Evolutionary conservation across 306 rosid genomes (phyloP), one percentile per base, ranked within the genome.

Genomic region (Prinsepia uniflora): DNA sequence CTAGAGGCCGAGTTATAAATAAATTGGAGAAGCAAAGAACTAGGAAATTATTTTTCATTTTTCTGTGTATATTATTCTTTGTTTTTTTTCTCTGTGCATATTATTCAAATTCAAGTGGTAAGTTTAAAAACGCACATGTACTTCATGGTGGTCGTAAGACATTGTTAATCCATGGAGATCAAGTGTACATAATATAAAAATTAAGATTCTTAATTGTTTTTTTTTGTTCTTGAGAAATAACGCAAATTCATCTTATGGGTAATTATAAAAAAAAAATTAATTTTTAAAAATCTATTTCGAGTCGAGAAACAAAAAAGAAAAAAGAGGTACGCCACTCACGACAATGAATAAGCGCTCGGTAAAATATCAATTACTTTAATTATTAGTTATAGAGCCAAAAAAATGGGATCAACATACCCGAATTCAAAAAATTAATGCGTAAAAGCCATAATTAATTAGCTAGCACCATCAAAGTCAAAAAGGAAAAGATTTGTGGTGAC

Each of bases 81-180:
- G 13, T 6, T 18, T n/a, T 41, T 34, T 30, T 4, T 10, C 1
- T 20, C 36, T 30, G 20, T n/a, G 18, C 7, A 12, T 65, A 10
- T 65, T 44, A 10, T 65, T 22, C 44, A 64, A 2, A 64, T 42
- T 42, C 39, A 56, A 10, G 20, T 56, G 34, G 39, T 8, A 58
- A 58, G 5, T 19, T 30, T 2, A 18, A 18, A 61, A 61, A 9
- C 2, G n/a, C 36, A n/a, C 44, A 53, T 56, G 48, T 43, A 73
- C 50, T 79, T 57, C 78, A 68, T 70, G 66, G 54, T 53, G 42
- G 80, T 78, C 86, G 84, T 72, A 81, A 83, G 88, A 80, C 84
- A 52, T 22, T 6, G 44, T 56, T 64, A 63, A 79, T 49, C 68
- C 18, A 55, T 64, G 88, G 80, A 71, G 72, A 48, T 42, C 52